A percentile compares a stretch with the other conserved stretches of the same genome.
Conservation (phyloP, 192 early-diverging fungal species). For the Gorgonomyces haynaldii region DNA sequence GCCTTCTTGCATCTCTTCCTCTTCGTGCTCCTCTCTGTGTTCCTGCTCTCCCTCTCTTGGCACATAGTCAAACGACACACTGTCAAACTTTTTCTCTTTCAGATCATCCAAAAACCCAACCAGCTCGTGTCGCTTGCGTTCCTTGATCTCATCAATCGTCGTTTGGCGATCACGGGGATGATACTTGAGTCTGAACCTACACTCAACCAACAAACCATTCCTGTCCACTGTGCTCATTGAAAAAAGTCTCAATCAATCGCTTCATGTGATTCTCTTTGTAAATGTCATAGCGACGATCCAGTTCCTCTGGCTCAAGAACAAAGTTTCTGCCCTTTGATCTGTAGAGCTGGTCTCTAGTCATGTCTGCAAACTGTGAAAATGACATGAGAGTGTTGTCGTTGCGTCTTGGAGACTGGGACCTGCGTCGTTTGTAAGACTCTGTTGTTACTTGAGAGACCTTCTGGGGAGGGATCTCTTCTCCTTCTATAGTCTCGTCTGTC, state of each 20-base stretch:
- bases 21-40: slow-evolving; percentile 1
- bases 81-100: slow-evolving; percentile 59
- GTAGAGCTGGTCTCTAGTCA: too few relatives aligned
- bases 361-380: too few relatives aligned
- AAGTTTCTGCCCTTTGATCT: too few relatives aligned
- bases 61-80: slow-evolving; percentile 42
- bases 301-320: slow-evolving; percentile 73
- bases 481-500: too few relatives aligned
- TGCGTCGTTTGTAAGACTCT: too few relatives aligned
- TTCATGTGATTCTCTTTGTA: slow-evolving; percentile 71
- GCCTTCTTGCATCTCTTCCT: slow-evolving; percentile 3
- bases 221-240: slow-evolving; percentile 59
- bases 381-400: too few relatives aligned
- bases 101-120: slow-evolving; percentile 54
- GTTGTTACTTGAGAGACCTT: too few relatives aligned
- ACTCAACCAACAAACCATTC: slow-evolving; percentile 51
- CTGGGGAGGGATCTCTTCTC: too few relatives aligned
- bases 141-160: slow-evolving; percentile 36
- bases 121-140: slow-evolving; percentile 42
- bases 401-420: too few relatives aligned
- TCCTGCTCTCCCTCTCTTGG: slow-evolving; percentile 3
- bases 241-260: slow-evolving; percentile 61
- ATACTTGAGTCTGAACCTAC: slow-evolving; percentile 77
- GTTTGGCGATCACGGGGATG: slow-evolving; percentile 59
- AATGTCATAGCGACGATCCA: slow-evolving; percentile 62